Base-by-base conservation (phyloP, 371 early-diverging fungal species). In the Lichtheimia corymbifera region DNA sequence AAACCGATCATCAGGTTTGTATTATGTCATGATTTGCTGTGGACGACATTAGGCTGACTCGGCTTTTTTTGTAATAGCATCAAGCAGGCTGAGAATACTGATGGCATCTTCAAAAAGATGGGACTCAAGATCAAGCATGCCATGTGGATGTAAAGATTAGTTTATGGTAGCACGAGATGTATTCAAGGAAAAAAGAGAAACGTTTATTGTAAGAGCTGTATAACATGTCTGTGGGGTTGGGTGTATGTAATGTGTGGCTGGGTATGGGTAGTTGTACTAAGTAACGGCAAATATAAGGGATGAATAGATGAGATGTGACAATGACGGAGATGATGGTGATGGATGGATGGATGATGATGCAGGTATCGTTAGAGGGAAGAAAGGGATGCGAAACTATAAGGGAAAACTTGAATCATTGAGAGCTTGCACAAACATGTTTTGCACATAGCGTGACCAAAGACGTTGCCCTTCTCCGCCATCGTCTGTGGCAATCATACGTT, bases 51-150 rank as follows among this genome's bases (percentile, higher is more conserved):
- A 66, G 5, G 25, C 35, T 50, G 18, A 49, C 22, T 22, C n/a
- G 1, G 18, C 15, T 1, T 47, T 5, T 47, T 1, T 12, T n/a
- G n/a, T n/a, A n/a, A 35, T 30, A 63, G 80, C 51, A 44, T 74
- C 43, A 63, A 70, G n/a, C 70, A 79, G 68, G 80, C 80, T 6
- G 71, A 79, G 54, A 72, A 74, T 47, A 74, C 69, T 7, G 80
- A 76, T 27, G 73, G 76, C 0, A 57, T 76, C 15, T 71, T 79
- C 40, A 74, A 74, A 53, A 79, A 72, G 55, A 72, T 79, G 71
- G 80, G 76, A 3, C 59, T 68, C 52, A 76, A 71, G 49, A 67
- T 79, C 50, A 79, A 74, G 27, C 63, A 69, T 28, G 74, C 80
- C n/a, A 79, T 79, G 18, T 75, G 74, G 76, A 44, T 72, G 13